These are phyloP conservation scores for Amanita polypyramis DNA, from an alignment of 768 basidiomycete genomes.

Conservation along the genomic window DNA sequence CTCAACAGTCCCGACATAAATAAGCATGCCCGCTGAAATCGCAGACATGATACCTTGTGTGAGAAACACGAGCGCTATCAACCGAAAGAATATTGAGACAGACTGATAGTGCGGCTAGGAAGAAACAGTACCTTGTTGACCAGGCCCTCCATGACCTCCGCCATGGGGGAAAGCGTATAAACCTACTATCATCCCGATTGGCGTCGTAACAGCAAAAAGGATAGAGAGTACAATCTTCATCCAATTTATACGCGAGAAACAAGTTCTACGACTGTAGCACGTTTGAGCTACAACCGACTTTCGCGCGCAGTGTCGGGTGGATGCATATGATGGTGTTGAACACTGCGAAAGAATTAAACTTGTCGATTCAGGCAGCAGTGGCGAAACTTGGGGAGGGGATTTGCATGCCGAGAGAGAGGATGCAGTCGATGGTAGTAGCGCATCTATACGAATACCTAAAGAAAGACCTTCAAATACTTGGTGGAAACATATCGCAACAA, in stretches of 20 bases:
- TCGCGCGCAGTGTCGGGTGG: background rate
- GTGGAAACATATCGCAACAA: constrained; percentile 70
- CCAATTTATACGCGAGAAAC: constrained; percentile 18
- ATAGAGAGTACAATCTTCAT: constrained; percentile 45
- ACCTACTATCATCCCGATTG: constrained; percentile 55
- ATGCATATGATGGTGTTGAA: background rate
- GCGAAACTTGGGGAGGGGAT: background rate
- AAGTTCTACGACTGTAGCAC: too few relatives aligned
- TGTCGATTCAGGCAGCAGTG: constrained; percentile 1
- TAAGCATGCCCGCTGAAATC: constrained; percentile 77
- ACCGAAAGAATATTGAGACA: background rate
- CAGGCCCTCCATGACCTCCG: constrained; percentile 18
- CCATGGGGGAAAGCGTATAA: constrained; percentile 31
- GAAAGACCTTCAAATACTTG: constrained; percentile 81
- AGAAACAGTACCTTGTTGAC: constrained; percentile 13
- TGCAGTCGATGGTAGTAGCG: constrained; percentile 36
- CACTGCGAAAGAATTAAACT: background rate
- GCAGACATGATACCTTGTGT: constrained; percentile 70
- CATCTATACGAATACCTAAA: constrained; percentile 70
- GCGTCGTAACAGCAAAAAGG: constrained; percentile 68
- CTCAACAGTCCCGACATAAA: constrained; percentile 75
- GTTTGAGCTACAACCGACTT: too few relatives aligned
- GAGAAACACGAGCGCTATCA: constrained; percentile 37
- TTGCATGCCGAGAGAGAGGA: constrained; percentile 3
- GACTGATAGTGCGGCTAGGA: background rate